These are phyloP conservation scores for Sicyos edulis DNA, from an alignment of 306 rosid genomes.

Conservation along the genomic window DNA sequence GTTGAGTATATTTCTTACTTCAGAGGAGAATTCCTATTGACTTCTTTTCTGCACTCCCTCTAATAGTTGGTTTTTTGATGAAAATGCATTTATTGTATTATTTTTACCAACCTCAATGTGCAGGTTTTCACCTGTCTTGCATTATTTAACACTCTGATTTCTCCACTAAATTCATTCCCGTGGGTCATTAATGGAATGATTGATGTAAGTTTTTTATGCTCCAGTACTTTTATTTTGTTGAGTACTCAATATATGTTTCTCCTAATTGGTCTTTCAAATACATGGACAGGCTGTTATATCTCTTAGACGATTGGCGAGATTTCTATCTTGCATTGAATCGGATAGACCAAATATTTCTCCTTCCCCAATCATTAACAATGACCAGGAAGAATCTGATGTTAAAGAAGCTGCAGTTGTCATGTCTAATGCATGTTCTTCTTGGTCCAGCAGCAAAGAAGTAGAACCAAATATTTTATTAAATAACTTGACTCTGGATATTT, in stretches of 20 bases:
- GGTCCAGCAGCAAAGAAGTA: conserved; percentile 68
- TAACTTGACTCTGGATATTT: conserved; percentile 53
- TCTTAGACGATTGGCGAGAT: conserved; percentile 66
- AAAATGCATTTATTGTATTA: conserved; percentile 16
- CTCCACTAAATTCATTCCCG: conserved; percentile 92
- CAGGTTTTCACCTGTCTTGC: conserved; percentile 99
- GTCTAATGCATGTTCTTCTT: conserved; percentile 62
- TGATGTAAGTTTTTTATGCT: conserved; percentile 57
- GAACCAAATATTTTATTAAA: conserved; percentile 47
- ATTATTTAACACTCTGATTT: conserved; percentile 79
- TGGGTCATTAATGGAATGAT: conserved; percentile 98
- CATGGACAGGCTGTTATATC: conserved; percentile 63
- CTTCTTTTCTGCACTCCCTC: conserved; percentile 9
- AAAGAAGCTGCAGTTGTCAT: conserved; percentile 48
- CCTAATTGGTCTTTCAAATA: not conserved
- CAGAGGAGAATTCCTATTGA: conserved; percentile 21
- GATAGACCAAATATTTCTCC: conserved; percentile 35
- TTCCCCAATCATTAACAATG: conserved; percentile 29
- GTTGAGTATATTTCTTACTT: conserved; percentile 22
- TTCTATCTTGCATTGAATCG: conserved; percentile 54
- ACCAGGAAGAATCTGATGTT: conserved; percentile 33
- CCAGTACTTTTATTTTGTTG: conserved; percentile 16
- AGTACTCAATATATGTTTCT: not conserved
- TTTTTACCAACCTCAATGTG: conserved; percentile 24
- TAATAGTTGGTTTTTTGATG: not conserved